Base-by-base conservation (phyloP, 2,329 filamentous ascomycete species). In the Cytospora mali region DNA sequence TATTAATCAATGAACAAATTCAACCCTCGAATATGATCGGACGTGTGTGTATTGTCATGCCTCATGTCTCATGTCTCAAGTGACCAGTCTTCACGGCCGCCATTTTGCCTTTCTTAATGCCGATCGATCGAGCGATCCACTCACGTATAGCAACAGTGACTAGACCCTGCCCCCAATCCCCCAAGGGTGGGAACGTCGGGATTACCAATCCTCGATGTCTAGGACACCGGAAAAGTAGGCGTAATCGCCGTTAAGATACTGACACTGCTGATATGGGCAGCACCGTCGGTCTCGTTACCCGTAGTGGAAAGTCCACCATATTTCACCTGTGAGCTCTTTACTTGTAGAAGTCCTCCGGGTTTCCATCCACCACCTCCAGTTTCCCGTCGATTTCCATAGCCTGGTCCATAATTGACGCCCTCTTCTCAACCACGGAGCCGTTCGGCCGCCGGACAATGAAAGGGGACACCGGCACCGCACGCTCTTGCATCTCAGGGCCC, bases 311-410 rank as follows among this genome's bases (percentile, higher is more conserved):
- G 16, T 23, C 42, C 13, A 6, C n/a, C 39, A 7, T 11, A 3
- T 50, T 46, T 21, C 23, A n/a, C 23, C 29, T 6, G 50, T 48
- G 48, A 35, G 13, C 16, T 33, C 6, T 13, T 27, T 60, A 62
- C 52, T 65, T 62, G 35, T 65, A 65, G 27, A 48, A 65, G 18
- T 65, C 61, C 61, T 65, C 64, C 18, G 64, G 64, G 18, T 52
- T 63, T n/a, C 50, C 59, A 14, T 55, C 54, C 46, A 52, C 29
- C 10, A 46, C 55, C 39, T 62, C 64, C 64, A 61, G 25, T 29
- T 28, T 61, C 25, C 57, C 56, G 48, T 65, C 64, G 16, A 66
- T 60, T 21, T 62, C 64, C 63, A 65, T 65, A 21, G 62, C 58
- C 55, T 54, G 60, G 13, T 64, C 62, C 59, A 64, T 60, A 9